Evolutionary conservation across 2,329 filamentous ascomycete species (phyloP), one percentile per base, ranked within the genome.

Genomic region (Fusarium anthophilum): DNA sequence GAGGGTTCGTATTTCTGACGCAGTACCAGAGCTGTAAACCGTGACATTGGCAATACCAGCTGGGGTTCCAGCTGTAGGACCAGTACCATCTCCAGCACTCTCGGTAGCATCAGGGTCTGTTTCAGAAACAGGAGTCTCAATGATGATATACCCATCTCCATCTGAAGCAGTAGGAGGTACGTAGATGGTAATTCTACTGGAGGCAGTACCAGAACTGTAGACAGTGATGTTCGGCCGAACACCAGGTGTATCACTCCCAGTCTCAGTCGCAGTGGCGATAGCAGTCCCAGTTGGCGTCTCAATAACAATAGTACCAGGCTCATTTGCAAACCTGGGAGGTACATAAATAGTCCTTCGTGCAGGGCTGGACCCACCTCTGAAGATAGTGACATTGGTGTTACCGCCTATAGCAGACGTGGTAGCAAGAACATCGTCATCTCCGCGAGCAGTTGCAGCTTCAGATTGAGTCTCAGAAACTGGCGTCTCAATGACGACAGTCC

Each of bases 231-330:
- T 67, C 6, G 51, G 44, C 2, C 43, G 20, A 7, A 28, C 38
- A 14, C 43, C n/a, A 17, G 39, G 2, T 4, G 26, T 32, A 12
- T 53, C 56, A 17, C 11, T 4, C 2, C 35, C 24, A 4, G 26
- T 26, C 2, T 22, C 15, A 9, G 39, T 26, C 1, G 26, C 15
- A 18, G 65, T 69, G 3, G 20, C 3, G 1, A 39, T 58, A 1
- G 10, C 18, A 22, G 39, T 15, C 1, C 18, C 24, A 1, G 26
- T 35, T 5, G 67, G 67, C 4, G 51, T 70, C 17, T 70, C 67
- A 6, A 70, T 70, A 3, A 70, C n/a, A 5, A 70, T 51, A 4
- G 67, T 70, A 1, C 67, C 67, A 14, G 67, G 67, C 11, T 70
- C n/a, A 13, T 41, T 37, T 1, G 30, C 11, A n/a, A 41, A 47